phyloP scores from a whole-genome alignment of 352 stramenopile genomes.

The Globisporangium carolinianum region DNA sequence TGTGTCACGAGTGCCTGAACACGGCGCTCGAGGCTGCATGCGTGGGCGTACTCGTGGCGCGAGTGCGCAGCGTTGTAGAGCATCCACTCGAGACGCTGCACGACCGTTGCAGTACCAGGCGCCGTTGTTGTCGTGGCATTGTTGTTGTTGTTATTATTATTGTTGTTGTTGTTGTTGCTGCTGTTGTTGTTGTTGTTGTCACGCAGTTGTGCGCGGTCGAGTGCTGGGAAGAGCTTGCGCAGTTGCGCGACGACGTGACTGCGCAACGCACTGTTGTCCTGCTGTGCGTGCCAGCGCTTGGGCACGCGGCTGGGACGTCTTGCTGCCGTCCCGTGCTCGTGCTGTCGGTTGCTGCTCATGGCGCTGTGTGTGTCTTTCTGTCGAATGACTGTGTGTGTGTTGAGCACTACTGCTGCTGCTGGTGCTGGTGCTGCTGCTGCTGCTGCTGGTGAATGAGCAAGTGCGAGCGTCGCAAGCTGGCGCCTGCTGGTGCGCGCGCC shows the following conservation, averaged over 20 bases:
- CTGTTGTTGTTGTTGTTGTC: no score
- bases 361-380: neutral
- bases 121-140: constrained; percentile 1
- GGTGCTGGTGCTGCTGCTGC: neutral
- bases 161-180: no score
- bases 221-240: constrained; percentile 21
- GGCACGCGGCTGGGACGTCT: constrained; percentile 1
- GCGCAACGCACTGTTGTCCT: constrained; percentile 16
- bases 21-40: constrained; percentile 52
- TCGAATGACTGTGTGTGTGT: no score
- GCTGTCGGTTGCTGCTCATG: neutral
- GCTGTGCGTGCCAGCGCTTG: constrained; percentile 11
- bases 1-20: constrained; percentile 69
- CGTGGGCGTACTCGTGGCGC: constrained; percentile 56
- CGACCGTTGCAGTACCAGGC: constrained; percentile 29
- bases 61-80: constrained; percentile 64
- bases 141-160: no score
- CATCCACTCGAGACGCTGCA: constrained; percentile 75
- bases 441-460: neutral
- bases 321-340: constrained; percentile 10
- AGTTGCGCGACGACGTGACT: constrained; percentile 19
- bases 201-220: constrained; percentile 11
- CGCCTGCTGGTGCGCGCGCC: neutral
- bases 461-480: no score
- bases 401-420: neutral